Percentiles rank a stretch among this genome's conserved stretches.
Conservation (phyloP, 2,329 filamentous ascomycete genomes). For the Arthroderma sp. region DNA sequence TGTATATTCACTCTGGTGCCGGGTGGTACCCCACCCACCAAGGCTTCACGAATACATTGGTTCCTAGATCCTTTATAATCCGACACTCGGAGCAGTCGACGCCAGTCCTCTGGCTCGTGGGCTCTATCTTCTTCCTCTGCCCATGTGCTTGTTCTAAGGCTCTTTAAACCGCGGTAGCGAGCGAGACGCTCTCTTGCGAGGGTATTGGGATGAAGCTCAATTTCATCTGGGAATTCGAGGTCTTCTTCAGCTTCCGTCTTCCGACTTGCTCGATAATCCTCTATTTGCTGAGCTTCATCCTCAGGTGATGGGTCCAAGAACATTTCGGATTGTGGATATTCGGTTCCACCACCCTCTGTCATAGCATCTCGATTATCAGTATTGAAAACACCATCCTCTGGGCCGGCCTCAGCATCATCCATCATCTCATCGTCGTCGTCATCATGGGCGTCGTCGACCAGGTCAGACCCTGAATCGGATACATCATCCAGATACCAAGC, state of each 20-base stretch:
- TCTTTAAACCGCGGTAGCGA: conserved; percentile 85
- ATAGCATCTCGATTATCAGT: conserved; percentile 39
- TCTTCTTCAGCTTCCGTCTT: conserved; percentile 76
- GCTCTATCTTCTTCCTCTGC: conserved; percentile 75
- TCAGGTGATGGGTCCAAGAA: conserved; percentile 69
- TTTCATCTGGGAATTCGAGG: conserved; percentile 91
- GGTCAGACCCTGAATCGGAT: conserved; percentile 74
- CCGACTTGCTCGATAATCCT: conserved; percentile 65
- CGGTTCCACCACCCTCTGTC: conserved; percentile 68
- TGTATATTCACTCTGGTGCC: conserved; percentile 75
- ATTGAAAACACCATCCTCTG: conserved; percentile 67
- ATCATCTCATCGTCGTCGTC: conserved; percentile 42
- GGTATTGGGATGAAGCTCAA: conserved; percentile 81
- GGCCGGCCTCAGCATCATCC: conserved; percentile 45
- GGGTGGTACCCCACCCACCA: conserved; percentile 73
- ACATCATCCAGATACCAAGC: conserved; percentile 83
- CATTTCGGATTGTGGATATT: conserved; percentile 88
- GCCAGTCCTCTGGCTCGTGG: conserved; percentile 83
- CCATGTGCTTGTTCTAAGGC: conserved; percentile 75
- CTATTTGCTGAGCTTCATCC: conserved; percentile 71
- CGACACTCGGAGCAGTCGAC: conserved; percentile 68
- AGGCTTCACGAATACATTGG: conserved; percentile 62
- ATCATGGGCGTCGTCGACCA: conserved; percentile 59
- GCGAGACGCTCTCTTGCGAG: conserved; percentile 72
- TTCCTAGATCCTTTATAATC: conserved; percentile 80